These are phyloP conservation scores for Polytrichum formosum DNA, from an alignment of 225 moss, liverwort and hornwort species.

Conservation along the genomic window DNA sequence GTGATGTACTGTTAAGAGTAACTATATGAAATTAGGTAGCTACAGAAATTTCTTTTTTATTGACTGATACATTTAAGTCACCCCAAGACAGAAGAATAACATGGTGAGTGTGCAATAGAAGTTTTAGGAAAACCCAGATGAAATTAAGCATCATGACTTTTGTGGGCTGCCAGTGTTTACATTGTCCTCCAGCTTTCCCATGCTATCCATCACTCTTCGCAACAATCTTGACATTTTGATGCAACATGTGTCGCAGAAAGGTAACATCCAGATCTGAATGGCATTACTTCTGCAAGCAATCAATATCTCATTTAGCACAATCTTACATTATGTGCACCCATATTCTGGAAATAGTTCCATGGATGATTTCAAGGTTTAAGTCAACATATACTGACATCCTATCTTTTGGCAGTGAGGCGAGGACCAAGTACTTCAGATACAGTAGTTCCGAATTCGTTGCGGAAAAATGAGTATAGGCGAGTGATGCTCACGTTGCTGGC, in stretches of 20 bases:
- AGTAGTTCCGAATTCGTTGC: conserved; percentile 13
- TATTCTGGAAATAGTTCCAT: no score
- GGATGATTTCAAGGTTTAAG: no score
- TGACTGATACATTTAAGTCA: no score
- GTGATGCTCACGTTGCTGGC: conserved; percentile 51
- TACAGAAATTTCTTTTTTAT: no score
- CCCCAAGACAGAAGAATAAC: no score
- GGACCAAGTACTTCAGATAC: conserved; percentile 7
- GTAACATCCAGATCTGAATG: conserved; percentile 8
- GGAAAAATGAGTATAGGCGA: conserved; percentile 22
- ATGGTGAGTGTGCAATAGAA: no score
- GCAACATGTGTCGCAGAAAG: conserved; percentile 38
- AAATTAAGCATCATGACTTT: neutral
- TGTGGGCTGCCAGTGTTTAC: conserved; percentile 64
- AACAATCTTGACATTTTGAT: conserved; percentile 91
- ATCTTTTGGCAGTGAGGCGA: neutral
- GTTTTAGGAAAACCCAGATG: no score
- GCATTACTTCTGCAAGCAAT: neutral
- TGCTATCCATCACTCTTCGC: conserved; percentile 88
- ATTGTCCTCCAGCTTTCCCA: conserved; percentile 81
- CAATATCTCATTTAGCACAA: no score
- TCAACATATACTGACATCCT: no score
- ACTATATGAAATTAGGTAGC: no score
- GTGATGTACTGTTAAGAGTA: no score
- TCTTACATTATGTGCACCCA: no score